Conservation (phyloP, 2,329 filamentous ascomycete species). For the Pseudopithomyces maydicus region DNA sequence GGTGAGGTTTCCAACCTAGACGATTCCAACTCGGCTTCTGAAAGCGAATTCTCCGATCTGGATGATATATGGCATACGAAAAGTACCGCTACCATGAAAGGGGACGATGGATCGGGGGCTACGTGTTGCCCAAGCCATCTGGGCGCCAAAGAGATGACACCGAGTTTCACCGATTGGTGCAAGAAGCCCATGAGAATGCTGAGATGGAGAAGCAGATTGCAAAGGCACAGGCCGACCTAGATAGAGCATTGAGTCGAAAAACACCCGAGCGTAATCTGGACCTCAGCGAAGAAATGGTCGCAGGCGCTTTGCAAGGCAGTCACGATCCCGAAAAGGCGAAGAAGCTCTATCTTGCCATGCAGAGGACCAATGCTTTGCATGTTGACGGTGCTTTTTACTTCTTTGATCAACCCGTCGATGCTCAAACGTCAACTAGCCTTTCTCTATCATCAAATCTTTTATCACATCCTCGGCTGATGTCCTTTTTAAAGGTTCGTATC, state of each 20-base stretch:
- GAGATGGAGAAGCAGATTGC: constrained; percentile 33
- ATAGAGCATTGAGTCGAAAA: constrained; percentile 23
- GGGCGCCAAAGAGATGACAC: constrained; percentile 20
- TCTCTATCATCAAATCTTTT: constrained; percentile 27
- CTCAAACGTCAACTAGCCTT: not conserved
- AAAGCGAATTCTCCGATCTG: constrained; percentile 61
- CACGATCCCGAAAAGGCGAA: constrained; percentile 69
- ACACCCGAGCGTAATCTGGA: constrained; percentile 4
- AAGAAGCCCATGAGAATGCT: constrained; percentile 26
- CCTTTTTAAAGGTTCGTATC: constrained; percentile 29
- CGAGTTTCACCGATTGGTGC: constrained; percentile 28
- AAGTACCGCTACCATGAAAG: constrained; percentile 7
- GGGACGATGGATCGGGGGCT: constrained; percentile 13
- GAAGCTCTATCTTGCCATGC: constrained; percentile 62
- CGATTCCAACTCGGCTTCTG: constrained; percentile 69
- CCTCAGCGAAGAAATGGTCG: constrained; percentile 33
- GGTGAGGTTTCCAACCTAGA: constrained; percentile 41
- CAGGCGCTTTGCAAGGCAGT: constrained; percentile 62
- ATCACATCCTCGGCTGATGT: constrained; percentile 39
- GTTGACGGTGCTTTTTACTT: constrained; percentile 62
- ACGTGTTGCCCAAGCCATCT: constrained; percentile 27
- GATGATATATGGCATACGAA: constrained; percentile 38
- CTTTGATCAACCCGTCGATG: constrained; percentile 40
- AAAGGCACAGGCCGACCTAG: constrained; percentile 32
- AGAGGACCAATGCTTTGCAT: constrained; percentile 64